phyloP scores from a whole-genome alignment of 495 filamentous ascomycete genomes.

The Tuber borchii region DNA sequence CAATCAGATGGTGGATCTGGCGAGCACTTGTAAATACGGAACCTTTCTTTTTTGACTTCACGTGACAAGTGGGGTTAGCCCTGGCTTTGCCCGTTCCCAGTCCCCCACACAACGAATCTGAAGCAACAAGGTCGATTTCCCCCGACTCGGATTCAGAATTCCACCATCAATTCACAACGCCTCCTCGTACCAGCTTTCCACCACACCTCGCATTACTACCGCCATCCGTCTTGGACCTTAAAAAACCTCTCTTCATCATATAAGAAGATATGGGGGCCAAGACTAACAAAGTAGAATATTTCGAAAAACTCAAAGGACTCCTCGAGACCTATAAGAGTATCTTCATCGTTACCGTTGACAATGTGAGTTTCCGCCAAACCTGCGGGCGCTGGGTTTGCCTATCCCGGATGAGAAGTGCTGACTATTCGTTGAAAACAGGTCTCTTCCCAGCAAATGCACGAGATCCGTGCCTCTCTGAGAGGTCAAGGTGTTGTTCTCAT shows the following conservation, averaged over 20 bases:
- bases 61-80: neutral
- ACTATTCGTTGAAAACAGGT: conserved; percentile 43
- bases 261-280: conserved; percentile 99
- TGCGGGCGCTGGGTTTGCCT: neutral
- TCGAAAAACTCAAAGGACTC: conserved; percentile 95
- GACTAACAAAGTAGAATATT: conserved; percentile 93
- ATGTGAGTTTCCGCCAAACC: conserved; percentile 51
- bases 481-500: conserved; percentile 90
- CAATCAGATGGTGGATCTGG: no score
- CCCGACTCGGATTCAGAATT: neutral
- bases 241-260: conserved; percentile 86
- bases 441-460: conserved; percentile 99
- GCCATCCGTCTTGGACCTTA: conserved; percentile 56
- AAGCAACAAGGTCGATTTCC: neutral
- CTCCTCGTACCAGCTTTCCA: neutral
- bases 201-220: neutral
- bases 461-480: conserved; percentile 86
- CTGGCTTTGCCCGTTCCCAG: neutral
- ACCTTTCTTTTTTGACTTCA: neutral
- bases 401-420: conserved; percentile 41
- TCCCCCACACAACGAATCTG: neutral
- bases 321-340: conserved; percentile 86
- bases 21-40: no score
- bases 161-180: neutral
- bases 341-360: conserved; percentile 96